Evolutionary conservation across 116 monocot genomes (phyloP), one percentile per base, ranked within the genome.

Genomic region (Posidonia oceanica): DNA sequence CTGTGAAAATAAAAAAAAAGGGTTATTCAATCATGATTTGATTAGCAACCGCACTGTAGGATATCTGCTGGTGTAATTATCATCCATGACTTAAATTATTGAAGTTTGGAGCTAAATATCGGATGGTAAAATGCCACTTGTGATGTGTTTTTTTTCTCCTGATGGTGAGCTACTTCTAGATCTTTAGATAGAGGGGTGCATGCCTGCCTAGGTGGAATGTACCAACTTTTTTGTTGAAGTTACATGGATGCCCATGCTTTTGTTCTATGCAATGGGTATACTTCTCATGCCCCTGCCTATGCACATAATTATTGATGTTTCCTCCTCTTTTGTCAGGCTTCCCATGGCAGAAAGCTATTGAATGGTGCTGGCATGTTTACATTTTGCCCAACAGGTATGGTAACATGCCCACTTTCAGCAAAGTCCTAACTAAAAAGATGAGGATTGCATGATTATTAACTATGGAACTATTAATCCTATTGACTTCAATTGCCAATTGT

Each of bases 171-270:
- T 21, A 54, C 20, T 36, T 48, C 53, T 5, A 68, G 21, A 41
- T 41, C 41, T n/a, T 39, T 52, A 23, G 66, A 21, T 41, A 64
- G 64, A 68, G 54, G 36, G 14, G 29, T 17, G 53, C 36, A 68
- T 68, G 23, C 16, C 52, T 68, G 68, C 68, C n/a, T 18, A 44
- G 41, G 62, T 66, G 66, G 44, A 66, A 66, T 41, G 36, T 52
- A 54, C 53, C 22, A 36, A 18, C 29, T 29, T 53, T 64, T 68
- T 52, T 68, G 36, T 23, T 68, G 68, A 68, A 68, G 8, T 52
- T 68, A 53, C 68, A 36, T 23, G 23, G 7, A 54, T 68, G 68
- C 54, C 54, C 14, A 18, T 58, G 21, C 48, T 68, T 68, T 36
- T 36, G 8, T 23, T 65, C 14, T 17, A 14, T 39, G 18, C 39